These are phyloP conservation scores for Pisolithus microcarpus DNA, from an alignment of 768 basidiomycete species.

Conservation along the genomic window DNA sequence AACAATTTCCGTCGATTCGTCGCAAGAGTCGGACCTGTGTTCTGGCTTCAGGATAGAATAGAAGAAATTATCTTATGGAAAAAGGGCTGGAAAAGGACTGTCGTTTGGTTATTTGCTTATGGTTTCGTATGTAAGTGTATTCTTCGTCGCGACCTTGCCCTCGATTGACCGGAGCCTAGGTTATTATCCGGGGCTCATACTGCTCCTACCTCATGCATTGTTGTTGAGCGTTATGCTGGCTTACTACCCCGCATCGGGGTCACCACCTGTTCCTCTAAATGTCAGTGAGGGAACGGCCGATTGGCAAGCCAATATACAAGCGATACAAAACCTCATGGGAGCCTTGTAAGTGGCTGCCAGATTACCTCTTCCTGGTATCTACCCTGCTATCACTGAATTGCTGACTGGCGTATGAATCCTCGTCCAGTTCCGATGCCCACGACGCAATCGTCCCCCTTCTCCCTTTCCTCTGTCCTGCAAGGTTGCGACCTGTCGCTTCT, in stretches of 20 bases:
- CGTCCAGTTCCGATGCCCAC: slow-evolving; percentile 51
- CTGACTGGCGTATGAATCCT: neutral
- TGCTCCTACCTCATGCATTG: slow-evolving; percentile 60
- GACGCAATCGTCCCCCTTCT: slow-evolving; percentile 44
- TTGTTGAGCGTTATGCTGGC: slow-evolving; percentile 61
- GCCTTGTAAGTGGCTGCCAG: slow-evolving; percentile 45
- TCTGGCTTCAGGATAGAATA: slow-evolving; percentile 84
- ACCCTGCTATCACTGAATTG: too few species aligned
- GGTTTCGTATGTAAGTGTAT: slow-evolving; percentile 64
- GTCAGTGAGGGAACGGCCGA: slow-evolving; percentile 60
- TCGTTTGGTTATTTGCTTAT: slow-evolving; percentile 69
- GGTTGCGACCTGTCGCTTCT: slow-evolving; percentile 31
- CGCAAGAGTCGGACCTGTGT: slow-evolving; percentile 65
- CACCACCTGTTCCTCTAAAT: slow-evolving; percentile 31
- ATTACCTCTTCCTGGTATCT: neutral
- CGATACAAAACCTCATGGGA: slow-evolving; percentile 89
- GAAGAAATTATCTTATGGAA: slow-evolving; percentile 86
- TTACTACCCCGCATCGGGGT: slow-evolving; percentile 43
- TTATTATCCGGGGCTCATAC: slow-evolving; percentile 64
- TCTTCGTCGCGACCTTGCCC: neutral
- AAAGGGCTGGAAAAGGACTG: slow-evolving; percentile 63
- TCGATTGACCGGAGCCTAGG: slow-evolving; percentile 36
- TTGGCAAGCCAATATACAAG: slow-evolving; percentile 85
- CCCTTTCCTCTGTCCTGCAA: slow-evolving; percentile 14
- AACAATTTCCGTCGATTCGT: slow-evolving; percentile 78